Base-by-base conservation (phyloP, 495 filamentous ascomycete genomes). In the Chaetomium tenue region DNA sequence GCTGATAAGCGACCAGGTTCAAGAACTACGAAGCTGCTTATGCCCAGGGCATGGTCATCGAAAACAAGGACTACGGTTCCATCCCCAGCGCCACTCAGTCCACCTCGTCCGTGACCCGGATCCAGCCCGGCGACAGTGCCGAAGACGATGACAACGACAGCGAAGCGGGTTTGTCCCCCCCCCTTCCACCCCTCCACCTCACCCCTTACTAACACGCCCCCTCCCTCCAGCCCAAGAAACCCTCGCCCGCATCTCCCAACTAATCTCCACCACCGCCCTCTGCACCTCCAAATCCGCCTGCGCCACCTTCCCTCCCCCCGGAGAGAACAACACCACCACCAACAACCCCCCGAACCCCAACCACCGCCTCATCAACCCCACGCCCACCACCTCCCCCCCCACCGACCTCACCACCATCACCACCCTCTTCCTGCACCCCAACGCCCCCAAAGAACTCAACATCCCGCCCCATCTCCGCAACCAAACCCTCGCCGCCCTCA, bases 391-490 rank as follows among this genome's bases (percentile, higher is more conserved):
- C 20, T 67, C 69, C 3, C 20, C 52, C 3, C 9, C 52, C 0
- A 37, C 33, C 33, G 77, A 79, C 52, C 68, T 79, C 40, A 60
- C 72, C 28, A 71, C 72, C 48, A 70, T 79, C 68, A 71, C 73
- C 66, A 62, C 67, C 5, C 71, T 76, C 46, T 79, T 77, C 68
- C 71, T 79, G 5, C 22, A 71, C 18, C 72, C 76, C 8, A 68
- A 68, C n/a, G 61, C 74, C 4, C 63, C 72, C 44, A 79, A 79
- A 60, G 77, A 79, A 52, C 74, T 79, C 63, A 79, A 79, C 63
- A 72, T 79, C 66, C 77, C 77, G 13, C 71, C 72, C 0, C 42
- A 69, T 1, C 72, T 79, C 63, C 72, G 76, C 44, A 42, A 25
- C 16, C 64, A 71, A 23, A 72, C 71, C 13, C 67, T 79, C 23